These are phyloP conservation scores for Sporisorium scitamineum DNA, from an alignment of 1,284 basidiomycete species.

Conservation along the genomic window DNA sequence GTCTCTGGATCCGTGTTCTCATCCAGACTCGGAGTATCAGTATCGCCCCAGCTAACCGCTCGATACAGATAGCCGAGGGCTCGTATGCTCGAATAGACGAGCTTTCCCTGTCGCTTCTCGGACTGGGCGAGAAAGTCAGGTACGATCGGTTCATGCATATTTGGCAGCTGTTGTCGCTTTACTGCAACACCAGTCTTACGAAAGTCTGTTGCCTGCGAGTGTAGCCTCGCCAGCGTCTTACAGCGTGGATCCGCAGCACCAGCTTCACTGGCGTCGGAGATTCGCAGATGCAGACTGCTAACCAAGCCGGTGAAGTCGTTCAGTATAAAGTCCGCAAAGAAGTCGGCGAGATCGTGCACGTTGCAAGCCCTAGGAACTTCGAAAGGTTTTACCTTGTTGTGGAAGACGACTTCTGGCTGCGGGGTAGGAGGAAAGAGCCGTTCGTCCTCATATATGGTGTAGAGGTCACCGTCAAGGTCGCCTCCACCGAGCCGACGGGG, in stretches of 20 bases:
- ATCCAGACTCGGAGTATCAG: conserved; percentile 36
- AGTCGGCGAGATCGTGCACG: conserved; percentile 78
- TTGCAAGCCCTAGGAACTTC: conserved; percentile 73
- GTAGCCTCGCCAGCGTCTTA: conserved; percentile 76
- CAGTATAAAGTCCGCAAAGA: conserved; percentile 76
- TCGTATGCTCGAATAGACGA: conserved; percentile 27
- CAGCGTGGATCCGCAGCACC: conserved; percentile 77
- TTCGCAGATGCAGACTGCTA: conserved; percentile 75
- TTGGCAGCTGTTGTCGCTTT: conserved; percentile 8
- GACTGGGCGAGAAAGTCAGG: conserved; percentile 39
- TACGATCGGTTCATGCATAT: conserved; percentile 21
- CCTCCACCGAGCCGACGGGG: conserved; percentile 43
- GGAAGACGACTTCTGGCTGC: conserved; percentile 7
- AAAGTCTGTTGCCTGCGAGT: conserved; percentile 74
- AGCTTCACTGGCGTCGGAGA: conserved; percentile 76
- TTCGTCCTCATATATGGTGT: conserved; percentile 72
- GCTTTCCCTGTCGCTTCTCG: conserved; percentile 21
- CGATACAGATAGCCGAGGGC: conserved; percentile 34
- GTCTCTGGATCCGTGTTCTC: conserved; percentile 25
- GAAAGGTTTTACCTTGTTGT: conserved; percentile 73
- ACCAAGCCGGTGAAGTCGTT: conserved; percentile 76
- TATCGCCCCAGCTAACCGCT: conserved; percentile 29
- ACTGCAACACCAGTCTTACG: conserved; percentile 50
- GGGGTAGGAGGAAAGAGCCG: conserved; percentile 73
- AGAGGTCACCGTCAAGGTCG: conserved; percentile 54